phyloP scores from a whole-genome alignment of 345 rosid genomes.

The Clarkia xantiana region DNA sequence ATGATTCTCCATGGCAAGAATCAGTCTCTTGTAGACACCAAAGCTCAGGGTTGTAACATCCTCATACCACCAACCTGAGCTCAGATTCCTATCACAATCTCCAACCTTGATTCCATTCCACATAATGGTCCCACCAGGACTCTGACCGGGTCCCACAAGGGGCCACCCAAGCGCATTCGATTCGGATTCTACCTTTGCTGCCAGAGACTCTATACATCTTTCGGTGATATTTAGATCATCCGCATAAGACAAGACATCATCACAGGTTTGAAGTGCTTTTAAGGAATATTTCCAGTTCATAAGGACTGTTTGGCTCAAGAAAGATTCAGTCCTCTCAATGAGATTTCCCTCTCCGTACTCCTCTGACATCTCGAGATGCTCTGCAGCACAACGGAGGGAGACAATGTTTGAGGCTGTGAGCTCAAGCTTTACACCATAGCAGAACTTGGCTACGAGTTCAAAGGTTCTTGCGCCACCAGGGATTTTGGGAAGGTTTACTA shows the following conservation, averaged over 20 bases:
- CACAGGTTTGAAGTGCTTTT: slow-evolving; percentile 56
- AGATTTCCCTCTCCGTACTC: slow-evolving; percentile 63
- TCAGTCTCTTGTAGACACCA: slow-evolving; percentile 48
- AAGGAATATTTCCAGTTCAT: slow-evolving; percentile 59
- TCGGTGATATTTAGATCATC: slow-evolving; percentile 71
- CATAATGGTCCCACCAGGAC: slow-evolving; percentile 34
- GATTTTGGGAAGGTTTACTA: slow-evolving; percentile 46
- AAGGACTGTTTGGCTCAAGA: slow-evolving; percentile 36
- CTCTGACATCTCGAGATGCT: slow-evolving; percentile 71
- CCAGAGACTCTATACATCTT: slow-evolving; percentile 62
- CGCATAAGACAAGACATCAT: slow-evolving; percentile 45
- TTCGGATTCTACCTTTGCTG: slow-evolving; percentile 46
- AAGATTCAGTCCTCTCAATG: slow-evolving; percentile 48
- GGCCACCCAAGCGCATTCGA: slow-evolving; percentile 41
- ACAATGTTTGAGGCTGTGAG: slow-evolving; percentile 48
- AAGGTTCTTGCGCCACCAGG: slow-evolving; percentile 79
- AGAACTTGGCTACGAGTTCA: slow-evolving; percentile 64
- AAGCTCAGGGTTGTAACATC: slow-evolving; percentile 52
- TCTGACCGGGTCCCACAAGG: slow-evolving; percentile 44
- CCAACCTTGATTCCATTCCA: slow-evolving; percentile 34
- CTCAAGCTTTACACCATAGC: slow-evolving; percentile 62
- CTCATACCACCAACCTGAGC: slow-evolving; percentile 70
- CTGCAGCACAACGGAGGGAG: slow-evolving; percentile 73
- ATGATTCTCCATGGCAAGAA: slow-evolving; percentile 34
- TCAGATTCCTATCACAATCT: slow-evolving; percentile 13